phyloP scores from a whole-genome alignment of 441 rosid species.

The Daphne laureola region DNA sequence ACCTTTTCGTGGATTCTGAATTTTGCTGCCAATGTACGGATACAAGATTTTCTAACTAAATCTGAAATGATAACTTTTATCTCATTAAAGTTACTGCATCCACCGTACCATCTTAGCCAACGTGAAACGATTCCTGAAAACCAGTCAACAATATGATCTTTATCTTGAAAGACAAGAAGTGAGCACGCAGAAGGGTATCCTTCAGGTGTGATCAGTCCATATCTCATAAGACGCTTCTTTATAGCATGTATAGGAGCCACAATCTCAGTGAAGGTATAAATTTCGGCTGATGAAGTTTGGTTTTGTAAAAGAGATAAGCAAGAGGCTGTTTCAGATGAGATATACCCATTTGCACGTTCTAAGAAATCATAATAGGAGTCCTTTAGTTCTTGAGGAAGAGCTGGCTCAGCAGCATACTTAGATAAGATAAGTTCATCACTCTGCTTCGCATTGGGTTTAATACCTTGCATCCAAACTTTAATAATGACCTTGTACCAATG shows the following conservation, averaged over 20 bases:
- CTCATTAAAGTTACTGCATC: conserved; percentile 63
- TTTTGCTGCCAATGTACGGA: conserved; percentile 81
- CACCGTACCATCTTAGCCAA: conserved; percentile 66
- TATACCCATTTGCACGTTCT: conserved; percentile 52
- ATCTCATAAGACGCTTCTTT: conserved; percentile 61
- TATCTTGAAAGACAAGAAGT: conserved; percentile 62
- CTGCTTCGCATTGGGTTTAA: conserved; percentile 38
- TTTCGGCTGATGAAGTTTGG: conserved; percentile 26
- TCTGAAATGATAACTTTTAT: conserved; percentile 44
- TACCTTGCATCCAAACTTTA: conserved; percentile 74
- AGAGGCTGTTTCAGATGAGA: conserved; percentile 65
- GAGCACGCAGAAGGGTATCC: conserved; percentile 50
- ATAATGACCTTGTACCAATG: conserved; percentile 82
- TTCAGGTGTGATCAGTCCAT: conserved; percentile 54
- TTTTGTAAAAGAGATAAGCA: conserved; percentile 55
- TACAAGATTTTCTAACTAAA: conserved; percentile 67
- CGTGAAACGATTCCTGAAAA: conserved; percentile 64
- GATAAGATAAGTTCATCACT: conserved; percentile 67
- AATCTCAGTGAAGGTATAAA: conserved; percentile 36
- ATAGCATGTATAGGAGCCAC: conserved; percentile 65
- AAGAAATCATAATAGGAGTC: conserved; percentile 73
- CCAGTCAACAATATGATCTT: conserved; percentile 68
- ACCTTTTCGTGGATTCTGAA: conserved; percentile 60
- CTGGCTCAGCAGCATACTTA: conserved; percentile 60
- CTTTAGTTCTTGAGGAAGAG: conserved; percentile 66